Evolutionary conservation across 2,329 filamentous ascomycete genomes (phyloP).

Genomic region (Hypomyces rosellus): DNA sequence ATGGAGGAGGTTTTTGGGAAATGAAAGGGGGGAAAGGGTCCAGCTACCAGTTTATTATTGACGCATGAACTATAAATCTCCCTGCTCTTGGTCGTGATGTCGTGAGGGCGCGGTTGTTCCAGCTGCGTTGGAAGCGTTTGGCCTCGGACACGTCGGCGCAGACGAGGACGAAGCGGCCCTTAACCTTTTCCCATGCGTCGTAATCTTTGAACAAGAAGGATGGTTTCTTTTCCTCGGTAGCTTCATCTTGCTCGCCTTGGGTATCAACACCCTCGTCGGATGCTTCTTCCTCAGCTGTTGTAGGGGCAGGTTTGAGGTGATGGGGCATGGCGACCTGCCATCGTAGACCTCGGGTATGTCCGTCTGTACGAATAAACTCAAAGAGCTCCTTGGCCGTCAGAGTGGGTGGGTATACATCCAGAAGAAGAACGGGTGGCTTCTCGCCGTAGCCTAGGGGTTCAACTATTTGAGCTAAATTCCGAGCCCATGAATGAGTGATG

Average conservation of each 20-base stretch:
- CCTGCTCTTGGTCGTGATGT: constrained; percentile 7
- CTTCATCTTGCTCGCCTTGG: constrained; percentile 9
- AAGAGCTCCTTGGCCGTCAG: constrained; percentile 29
- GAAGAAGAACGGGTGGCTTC: constrained; percentile 24
- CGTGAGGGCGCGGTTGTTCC: constrained; percentile 31
- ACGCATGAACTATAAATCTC: constrained; percentile 23
- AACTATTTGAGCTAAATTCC: constrained; percentile 18
- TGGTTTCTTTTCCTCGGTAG: not conserved
- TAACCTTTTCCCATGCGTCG: constrained; percentile 16
- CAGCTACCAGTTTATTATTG: constrained; percentile 28
- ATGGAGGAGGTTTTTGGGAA: not conserved
- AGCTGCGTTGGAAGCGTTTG: constrained; percentile 34
- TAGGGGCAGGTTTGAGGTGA: constrained; percentile 6
- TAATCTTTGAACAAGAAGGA: constrained; percentile 3
- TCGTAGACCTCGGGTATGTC: constrained; percentile 24
- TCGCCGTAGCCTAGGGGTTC: constrained; percentile 16
- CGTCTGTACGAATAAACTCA: constrained; percentile 36
- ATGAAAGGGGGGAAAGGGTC: not conserved
- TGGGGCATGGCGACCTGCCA: constrained; percentile 20
- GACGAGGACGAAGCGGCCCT: constrained; percentile 27
- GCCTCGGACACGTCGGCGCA: constrained; percentile 28
- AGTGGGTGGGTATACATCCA: constrained; percentile 23
- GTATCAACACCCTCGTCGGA: constrained; percentile 3
- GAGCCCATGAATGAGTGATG: constrained; percentile 20
- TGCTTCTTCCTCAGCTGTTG: not conserved